Conservation (phyloP, 2,329 filamentous ascomycete genomes). For the Scortechinia acanthostroma region DNA sequence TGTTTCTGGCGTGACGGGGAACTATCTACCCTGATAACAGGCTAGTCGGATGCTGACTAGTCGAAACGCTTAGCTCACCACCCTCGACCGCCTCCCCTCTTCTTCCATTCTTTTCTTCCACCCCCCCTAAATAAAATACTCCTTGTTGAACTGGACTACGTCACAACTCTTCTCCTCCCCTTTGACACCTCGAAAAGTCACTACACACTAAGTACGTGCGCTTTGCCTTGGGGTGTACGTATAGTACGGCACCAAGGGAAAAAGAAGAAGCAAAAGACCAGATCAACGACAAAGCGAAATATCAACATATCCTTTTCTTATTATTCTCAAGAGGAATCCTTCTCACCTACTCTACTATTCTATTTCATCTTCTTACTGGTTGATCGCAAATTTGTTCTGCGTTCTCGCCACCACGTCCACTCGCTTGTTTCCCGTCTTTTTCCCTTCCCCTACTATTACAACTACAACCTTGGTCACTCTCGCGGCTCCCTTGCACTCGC, state of each 20-base stretch:
- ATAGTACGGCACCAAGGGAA: no score
- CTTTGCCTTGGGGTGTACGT: no score
- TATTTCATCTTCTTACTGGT: neutral
- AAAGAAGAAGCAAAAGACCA: no score
- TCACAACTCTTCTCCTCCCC: conserved; percentile 1
- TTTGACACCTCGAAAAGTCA: no score
- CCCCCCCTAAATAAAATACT: neutral
- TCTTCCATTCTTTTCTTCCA: neutral
- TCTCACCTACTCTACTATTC: neutral
- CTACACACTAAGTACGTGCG: no score
- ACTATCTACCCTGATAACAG: no score
- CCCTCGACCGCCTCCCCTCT: neutral
- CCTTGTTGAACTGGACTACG: neutral
- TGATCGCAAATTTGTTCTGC: neutral
- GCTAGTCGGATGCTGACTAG: no score
- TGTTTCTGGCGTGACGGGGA: no score
- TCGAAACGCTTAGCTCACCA: neutral
- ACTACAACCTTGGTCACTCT: neutral
- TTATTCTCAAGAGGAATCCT: neutral
- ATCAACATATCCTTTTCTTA: neutral
- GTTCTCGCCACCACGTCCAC: neutral
- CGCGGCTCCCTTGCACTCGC: neutral
- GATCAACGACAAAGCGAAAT: no score
- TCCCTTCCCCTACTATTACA: neutral
- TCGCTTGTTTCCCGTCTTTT: neutral